Base-by-base conservation (phyloP, 1,284 basidiomycete species). In the Trichosporon inkin region DNA sequence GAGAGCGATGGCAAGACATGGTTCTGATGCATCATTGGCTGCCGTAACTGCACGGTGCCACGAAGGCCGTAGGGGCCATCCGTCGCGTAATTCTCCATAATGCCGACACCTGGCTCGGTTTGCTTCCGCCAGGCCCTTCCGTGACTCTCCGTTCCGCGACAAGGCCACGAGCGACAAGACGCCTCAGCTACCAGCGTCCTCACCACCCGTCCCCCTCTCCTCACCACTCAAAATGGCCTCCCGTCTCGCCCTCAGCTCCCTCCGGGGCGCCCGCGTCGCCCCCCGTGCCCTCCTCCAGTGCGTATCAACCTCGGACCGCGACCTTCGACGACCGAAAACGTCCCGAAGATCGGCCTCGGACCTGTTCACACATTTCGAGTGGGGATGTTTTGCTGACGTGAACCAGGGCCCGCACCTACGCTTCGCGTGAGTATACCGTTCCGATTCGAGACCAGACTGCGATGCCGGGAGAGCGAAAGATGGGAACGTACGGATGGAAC, bases 221-320 rank as follows among this genome's bases (percentile, higher is more conserved):
- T 64, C 54, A 32, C 58, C 61, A 55, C 51, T 63, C 63, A 73
- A 67, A 67, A 80, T 79, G 79, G 75, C 78, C 56, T 77, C 78
- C 62, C 72, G 79, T 62, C 65, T 80, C 67, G 78, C 77, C 57
- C 66, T 75, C 65, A 75, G 72, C 68, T 72, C 74, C 61, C 73
- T 80, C 62, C 66, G 79, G 64, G 64, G 71, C 65, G 68, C 73
- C 53, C 64, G 65, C 57, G 70, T 72, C 55, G 66, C 72, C 58
- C 72, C 75, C 67, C 69, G 76, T 64, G 69, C 65, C 57, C 49
- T 72, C 56, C 67, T 65, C 56, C 68, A 68, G 65, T 72, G 60
- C 64, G 70, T 64, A 32, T 47, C 24, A 36, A 34, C 62, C 36
- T 39, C 36, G 34, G 32, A 8, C 37, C 40, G 28, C 28, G 11